Base-by-base conservation (phyloP, 192 early-diverging fungal genomes). In the Entomortierella parvispora region DNA sequence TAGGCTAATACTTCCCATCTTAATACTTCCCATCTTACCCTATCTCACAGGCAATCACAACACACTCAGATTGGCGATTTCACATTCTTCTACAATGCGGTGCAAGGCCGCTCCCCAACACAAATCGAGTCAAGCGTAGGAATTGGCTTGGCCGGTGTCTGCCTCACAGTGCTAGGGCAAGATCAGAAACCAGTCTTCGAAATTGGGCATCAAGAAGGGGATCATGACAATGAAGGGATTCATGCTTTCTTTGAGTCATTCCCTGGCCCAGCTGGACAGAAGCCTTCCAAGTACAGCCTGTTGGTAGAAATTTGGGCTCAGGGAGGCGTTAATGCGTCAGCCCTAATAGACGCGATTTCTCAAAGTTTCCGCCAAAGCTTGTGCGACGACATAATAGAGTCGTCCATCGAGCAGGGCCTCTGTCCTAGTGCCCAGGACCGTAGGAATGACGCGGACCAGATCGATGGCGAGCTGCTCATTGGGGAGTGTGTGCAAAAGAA, bases 381-480 rank as follows among this genome's bases (percentile, higher is more conserved):
- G 17, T 88, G 87, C 52, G 87, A 88, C 28, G 86, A 85, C 48
- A 78, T 85, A 22, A 79, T 87, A 45, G 87, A 88, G 66, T 58
- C 64, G 12, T 78, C 70, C 6, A 83, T 87, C 23, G 54, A 54
- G 6, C 66, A 83, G 58, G 68, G 81, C 5, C 66, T 83, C 22
- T 71, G 70, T 4, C 68, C 64, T 7, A 70, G 52, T 46, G 65
- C 71, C 10, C 62, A 58, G 2, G 67, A 79, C 42, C 60, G 74
- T 31, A 46, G 60, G 40, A 68, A 62, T 52, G 65, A 57, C 29
- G 48, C 69, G 0, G 53, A 54, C 20, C 55, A 57, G 14, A 18
- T 47, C 12, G 65, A 77, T 47, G 71, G 68, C 2, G 64, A 66
- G 23, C 43, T 67, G 1, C 58, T 79, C 20, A 66, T 65, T 49